Evolutionary conservation across 352 stramenopile genomes (phyloP).

Genomic region (Phytophthora constricta): DNA sequence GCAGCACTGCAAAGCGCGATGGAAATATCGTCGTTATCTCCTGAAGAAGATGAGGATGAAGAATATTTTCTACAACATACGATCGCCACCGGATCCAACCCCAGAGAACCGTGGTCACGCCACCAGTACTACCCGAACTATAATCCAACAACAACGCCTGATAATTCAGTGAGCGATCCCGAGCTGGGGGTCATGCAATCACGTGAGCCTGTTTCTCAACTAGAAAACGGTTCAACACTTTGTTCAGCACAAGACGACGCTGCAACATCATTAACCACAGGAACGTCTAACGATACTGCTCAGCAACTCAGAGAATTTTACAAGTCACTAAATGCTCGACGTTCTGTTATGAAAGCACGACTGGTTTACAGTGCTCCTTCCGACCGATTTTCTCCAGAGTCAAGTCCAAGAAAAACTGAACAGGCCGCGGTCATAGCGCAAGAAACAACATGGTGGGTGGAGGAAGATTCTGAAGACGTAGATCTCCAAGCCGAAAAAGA

Average conservation of each 20-base stretch:
- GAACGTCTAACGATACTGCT: constrained; percentile 7
- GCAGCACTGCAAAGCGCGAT: constrained; percentile 31
- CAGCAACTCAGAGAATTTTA: constrained; percentile 36
- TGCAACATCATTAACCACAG: too few species aligned
- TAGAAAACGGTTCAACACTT: not conserved
- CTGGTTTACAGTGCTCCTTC: constrained; percentile 21
- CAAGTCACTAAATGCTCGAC: constrained; percentile 22
- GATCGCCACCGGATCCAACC: not conserved
- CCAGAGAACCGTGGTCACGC: constrained; percentile 17
- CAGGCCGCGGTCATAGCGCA: not conserved
- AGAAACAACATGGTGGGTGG: constrained; percentile 24
- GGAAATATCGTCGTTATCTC: constrained; percentile 21
- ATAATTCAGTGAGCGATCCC: not conserved
- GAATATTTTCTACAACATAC: not conserved
- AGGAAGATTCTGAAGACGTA: constrained; percentile 1
- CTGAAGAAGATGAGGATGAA: constrained; percentile 9
- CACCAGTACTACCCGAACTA: constrained; percentile 21
- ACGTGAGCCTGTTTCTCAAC: not conserved
- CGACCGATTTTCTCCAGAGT: constrained; percentile 24
- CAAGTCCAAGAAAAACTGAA: constrained; percentile 20
- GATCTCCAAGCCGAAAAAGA: constrained; percentile 3
- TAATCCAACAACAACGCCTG: not conserved
- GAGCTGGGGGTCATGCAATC: not conserved
- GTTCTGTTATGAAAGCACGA: constrained; percentile 26
- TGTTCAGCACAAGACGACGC: not conserved